Evolutionary conservation across 2,329 filamentous ascomycete genomes (phyloP).

Genomic region (Ophiobolus disseminans): DNA sequence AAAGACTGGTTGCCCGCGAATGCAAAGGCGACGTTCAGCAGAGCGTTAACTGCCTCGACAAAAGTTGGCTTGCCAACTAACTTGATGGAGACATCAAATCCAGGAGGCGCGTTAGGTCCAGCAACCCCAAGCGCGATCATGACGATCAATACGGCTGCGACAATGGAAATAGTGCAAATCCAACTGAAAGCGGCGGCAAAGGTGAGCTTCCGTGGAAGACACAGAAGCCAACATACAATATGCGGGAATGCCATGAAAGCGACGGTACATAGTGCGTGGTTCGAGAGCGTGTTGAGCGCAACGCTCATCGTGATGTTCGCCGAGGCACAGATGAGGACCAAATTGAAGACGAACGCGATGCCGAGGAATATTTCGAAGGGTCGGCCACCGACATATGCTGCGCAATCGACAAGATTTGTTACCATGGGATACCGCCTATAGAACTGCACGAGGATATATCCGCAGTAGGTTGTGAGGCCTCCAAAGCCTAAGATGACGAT

Average conservation of each 20-base stretch:
- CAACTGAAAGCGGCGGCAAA: constrained; percentile 65
- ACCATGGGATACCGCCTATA: constrained; percentile 36
- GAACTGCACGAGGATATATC: constrained; percentile 36
- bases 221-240: constrained; percentile 65
- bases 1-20: constrained; percentile 71
- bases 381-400: constrained; percentile 34
- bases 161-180: constrained; percentile 65
- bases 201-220: constrained; percentile 68
- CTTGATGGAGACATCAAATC: constrained; percentile 30
- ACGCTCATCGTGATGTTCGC: constrained; percentile 55
- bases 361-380: constrained; percentile 36
- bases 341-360: constrained; percentile 33
- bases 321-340: constrained; percentile 37
- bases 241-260: constrained; percentile 68
- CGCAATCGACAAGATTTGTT: constrained; percentile 40
- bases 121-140: constrained; percentile 69
- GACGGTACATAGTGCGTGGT: constrained; percentile 68
- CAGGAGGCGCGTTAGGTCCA: constrained; percentile 46
- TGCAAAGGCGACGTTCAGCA: constrained; percentile 71
- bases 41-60: constrained; percentile 34
- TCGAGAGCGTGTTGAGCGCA: constrained; percentile 69
- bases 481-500: constrained; percentile 41
- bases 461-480: constrained; percentile 34
- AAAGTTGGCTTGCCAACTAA: constrained; percentile 38
- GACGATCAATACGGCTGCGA: constrained; percentile 69